Evolutionary conservation across 2,329 filamentous ascomycete genomes (phyloP), one percentile per base, ranked within the genome.

Genomic region (Dactylella cylindrospora): DNA sequence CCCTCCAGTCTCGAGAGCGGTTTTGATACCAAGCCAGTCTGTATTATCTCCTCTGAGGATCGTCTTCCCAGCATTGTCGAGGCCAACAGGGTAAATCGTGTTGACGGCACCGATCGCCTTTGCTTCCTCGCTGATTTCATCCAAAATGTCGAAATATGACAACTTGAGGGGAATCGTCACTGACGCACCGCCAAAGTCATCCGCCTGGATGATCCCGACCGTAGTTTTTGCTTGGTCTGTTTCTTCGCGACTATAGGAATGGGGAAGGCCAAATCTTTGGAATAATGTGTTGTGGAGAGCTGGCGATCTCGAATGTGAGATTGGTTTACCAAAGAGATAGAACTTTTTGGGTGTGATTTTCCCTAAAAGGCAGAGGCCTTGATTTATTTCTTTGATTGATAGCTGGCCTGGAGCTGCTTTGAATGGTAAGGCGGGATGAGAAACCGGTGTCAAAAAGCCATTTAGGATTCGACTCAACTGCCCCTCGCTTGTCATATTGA

Each of bases 111-210:
- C 93, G 64, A 98, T 96, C 23, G 82, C 77, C 66, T 81, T 80
- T 10, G 90, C 91, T 49, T 93, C 84, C 23, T 84, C 80, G 0
- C 89, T 85, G 55, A 96, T 78, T 47, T 85, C 82, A 70, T 97
- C 90, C 10, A 98, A 76, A 3, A 91, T 74, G 0, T 81, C 78
- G 75, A 94, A 89, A 55, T 97, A 83, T 68, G 95, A 88, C 23
- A 93, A 77, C 75, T 98, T 98, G 50, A 98, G 78, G 0, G 93
- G 93, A 44, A 98, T 97, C 0, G 93, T 98, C 38, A 98, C 89
- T 2, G 90, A 96, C 2, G 88, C 91, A 55, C 93, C 93, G 5
- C 93, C 93, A 70, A 98, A 98, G 67, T 85, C 78, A 1, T 84
- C 76, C 1, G 82, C 75, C 5, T 80, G 81, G 59, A 98, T 84